These are phyloP conservation scores for Sclerotinia subarctica DNA, from an alignment of 2,329 filamentous ascomycete species.

Conservation along the genomic window DNA sequence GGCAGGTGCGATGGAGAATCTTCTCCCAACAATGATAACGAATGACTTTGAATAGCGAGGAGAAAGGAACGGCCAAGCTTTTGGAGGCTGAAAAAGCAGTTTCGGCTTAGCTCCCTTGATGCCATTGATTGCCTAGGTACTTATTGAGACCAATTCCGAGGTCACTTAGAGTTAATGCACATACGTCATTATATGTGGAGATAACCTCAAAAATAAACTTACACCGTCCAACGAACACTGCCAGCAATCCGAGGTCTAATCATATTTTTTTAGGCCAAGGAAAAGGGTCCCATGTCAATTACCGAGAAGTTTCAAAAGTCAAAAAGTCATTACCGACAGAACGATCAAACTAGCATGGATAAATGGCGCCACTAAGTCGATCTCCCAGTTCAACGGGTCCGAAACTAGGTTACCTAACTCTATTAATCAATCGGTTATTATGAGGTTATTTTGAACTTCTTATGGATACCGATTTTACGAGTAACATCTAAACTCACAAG, in stretches of 20 bases:
- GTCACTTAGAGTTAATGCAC: not conserved
- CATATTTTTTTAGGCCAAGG: not conserved
- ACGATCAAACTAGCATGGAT: not conserved
- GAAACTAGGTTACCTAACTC: not conserved
- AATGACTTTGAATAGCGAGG: not conserved
- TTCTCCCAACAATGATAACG: not conserved
- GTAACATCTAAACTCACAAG: no score
- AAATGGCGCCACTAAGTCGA: not conserved
- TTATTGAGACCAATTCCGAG: not conserved
- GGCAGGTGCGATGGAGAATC: not conserved
- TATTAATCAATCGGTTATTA: not conserved
- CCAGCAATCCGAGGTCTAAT: not conserved
- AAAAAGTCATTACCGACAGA: not conserved
- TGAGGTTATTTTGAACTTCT: constrained; percentile 2
- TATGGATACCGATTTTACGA: not conserved
- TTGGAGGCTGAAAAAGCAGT: not conserved
- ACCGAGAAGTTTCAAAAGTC: not conserved
- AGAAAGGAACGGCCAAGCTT: not conserved
- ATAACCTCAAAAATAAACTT: not conserved
- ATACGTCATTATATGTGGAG: not conserved
- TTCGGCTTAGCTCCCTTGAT: not conserved
- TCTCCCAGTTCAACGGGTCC: not conserved
- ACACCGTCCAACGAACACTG: not conserved
- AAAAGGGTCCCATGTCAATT: not conserved
- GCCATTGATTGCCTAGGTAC: not conserved